phyloP scores from a whole-genome alignment of 2,329 filamentous ascomycete genomes.

The Tolypocladium amazonense region DNA sequence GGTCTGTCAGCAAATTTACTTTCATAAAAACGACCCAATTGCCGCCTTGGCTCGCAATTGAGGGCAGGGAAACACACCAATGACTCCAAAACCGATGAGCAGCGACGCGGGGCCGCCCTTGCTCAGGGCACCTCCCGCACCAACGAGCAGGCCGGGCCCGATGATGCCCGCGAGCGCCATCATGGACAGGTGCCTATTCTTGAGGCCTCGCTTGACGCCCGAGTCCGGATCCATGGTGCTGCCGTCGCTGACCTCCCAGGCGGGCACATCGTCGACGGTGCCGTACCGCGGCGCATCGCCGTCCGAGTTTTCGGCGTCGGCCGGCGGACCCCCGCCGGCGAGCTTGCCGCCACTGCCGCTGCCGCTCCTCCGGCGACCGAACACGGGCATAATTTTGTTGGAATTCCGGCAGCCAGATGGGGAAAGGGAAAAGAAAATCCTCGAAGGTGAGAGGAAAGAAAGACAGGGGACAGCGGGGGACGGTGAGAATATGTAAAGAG shows the following conservation, averaged over 20 bases:
- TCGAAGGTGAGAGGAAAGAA: background rate
- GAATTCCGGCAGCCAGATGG: too few species aligned
- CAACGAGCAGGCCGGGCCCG: slow-evolving; percentile 63
- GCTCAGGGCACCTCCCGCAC: slow-evolving; percentile 57
- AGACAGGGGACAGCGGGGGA: too few species aligned
- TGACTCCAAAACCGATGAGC: slow-evolving; percentile 62
- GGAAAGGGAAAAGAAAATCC: background rate
- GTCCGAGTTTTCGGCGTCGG: slow-evolving; percentile 8
- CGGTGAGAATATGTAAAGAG: too few species aligned
- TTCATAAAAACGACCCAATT: background rate
- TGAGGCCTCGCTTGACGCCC: slow-evolving; percentile 58
- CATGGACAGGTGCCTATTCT: slow-evolving; percentile 58
- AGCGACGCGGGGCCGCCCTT: slow-evolving; percentile 61
- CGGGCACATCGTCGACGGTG: slow-evolving; percentile 4
- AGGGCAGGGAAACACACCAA: slow-evolving; percentile 29
- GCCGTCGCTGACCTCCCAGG: slow-evolving; percentile 18
- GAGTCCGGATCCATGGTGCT: slow-evolving; percentile 46
- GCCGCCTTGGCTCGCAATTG: background rate
- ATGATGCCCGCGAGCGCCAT: slow-evolving; percentile 53
- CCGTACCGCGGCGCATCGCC: background rate
- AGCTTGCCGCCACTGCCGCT: slow-evolving; percentile 2
- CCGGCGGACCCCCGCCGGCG: slow-evolving; percentile 3
- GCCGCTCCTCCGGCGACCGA: background rate
- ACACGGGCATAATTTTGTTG: slow-evolving; percentile 1
- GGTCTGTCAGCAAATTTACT: slow-evolving; percentile 6